Evolutionary conservation across 2,329 filamentous ascomycete genomes (phyloP).

Genomic region (Apiospora koreana): DNA sequence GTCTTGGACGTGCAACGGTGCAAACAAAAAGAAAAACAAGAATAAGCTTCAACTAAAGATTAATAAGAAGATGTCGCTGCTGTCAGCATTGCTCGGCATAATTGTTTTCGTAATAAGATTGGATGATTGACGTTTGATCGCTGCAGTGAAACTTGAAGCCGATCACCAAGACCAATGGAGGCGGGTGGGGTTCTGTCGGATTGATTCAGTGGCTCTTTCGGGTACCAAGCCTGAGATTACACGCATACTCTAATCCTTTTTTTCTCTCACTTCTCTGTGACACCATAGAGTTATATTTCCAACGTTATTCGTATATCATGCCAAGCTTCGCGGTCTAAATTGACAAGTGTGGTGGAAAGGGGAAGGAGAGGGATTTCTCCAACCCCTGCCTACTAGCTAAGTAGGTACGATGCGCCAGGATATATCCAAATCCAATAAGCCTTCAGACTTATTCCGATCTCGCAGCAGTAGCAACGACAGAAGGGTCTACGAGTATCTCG

Average conservation of each 20-base stretch:
- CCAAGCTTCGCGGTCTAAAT: not conserved
- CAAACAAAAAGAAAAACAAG: not conserved
- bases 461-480: constrained; percentile 16
- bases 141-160: not conserved
- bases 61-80: not conserved
- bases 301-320: not conserved
- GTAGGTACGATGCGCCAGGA: not conserved
- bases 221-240: not conserved
- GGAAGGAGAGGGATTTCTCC: not conserved
- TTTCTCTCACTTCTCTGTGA: no score
- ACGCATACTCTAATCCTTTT: not conserved
- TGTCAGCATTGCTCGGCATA: not conserved
- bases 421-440: not conserved
- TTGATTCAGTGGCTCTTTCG: not conserved
- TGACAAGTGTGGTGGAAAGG: not conserved
- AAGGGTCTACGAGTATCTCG: constrained; percentile 44
- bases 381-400: not conserved
- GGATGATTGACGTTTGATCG: not conserved
- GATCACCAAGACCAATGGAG: not conserved
- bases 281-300: not conserved
- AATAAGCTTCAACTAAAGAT: not conserved
- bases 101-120: not conserved
- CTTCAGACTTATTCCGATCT: no score
- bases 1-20: not conserved
- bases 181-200: not conserved